Base-by-base conservation (phyloP, 192 early-diverging fungal species). In the Coemansia reversa region DNA sequence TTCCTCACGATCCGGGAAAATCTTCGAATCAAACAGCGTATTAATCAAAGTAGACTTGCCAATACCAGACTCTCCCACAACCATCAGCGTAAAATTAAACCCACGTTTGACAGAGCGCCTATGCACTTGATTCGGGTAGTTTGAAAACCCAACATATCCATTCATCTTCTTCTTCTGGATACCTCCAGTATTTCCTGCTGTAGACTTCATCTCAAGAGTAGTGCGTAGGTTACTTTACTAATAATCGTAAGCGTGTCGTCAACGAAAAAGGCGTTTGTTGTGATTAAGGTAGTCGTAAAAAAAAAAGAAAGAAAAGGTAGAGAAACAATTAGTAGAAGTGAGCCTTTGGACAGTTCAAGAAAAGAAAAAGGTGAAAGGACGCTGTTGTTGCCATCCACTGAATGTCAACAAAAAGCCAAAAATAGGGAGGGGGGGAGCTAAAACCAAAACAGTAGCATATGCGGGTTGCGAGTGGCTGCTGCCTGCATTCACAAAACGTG, bases 21-120 rank as follows among this genome's bases (percentile, higher is more conserved):
- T 84, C 42, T 87, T 87, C 28, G 92, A 86, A 67, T 94, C 91
- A 73, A 98, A 98, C 52, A 98, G 74, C 28, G 97, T 98, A 86
- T 99, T 99, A 81, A 98, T 91, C 24, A 99, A 83, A 16, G 97
- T 99, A 18, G 93, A 93, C 86, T 99, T 98, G 59, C 97, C 97
- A 24, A 98, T 84, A 27, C 97, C 97, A 45, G 94, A 91, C 69
- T 94, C 92, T 49, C 95, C 96, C 32, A 97, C 96, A 20, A 96
- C 91, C 95, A 98, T 97, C 79, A 93, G 63, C 57, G 93, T 97
- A 74, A 98, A 97, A 60, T 90, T 86, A 82, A 98, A 98, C 7
- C 94, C 94, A 51, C 90, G 88, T 83, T 98, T 96, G 27, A 96
- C 85, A 6, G 92, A 92, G 83, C 94, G 93, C 67, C 89, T 85